Base-by-base conservation (phyloP, 805 yeast species). In the Lipomyces chichibuensis region DNA sequence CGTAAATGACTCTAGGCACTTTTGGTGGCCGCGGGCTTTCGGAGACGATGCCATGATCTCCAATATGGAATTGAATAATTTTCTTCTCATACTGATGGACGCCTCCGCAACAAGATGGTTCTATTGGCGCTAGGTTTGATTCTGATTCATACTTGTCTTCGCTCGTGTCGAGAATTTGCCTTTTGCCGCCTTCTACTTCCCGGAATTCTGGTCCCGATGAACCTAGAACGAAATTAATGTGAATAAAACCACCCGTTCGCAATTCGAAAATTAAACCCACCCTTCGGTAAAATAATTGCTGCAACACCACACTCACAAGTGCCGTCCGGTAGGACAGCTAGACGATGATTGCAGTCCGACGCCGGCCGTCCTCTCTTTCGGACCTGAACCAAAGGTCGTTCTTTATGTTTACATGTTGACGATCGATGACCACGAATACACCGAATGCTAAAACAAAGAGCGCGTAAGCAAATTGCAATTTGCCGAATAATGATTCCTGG, bases 341-440 rank as follows among this genome's bases (percentile, higher is more conserved):
- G 81, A 60, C 91, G 77, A 67, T 85, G 87, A 59, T 80, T 80
- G 4, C 84, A 85, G 61, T 83, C 86, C 9, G 86, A 82, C 33
- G 85, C 81, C 0, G 97, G 98, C 58, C 98, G 80, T 0, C 98
- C 99, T 66, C 97, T 84, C n/a, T 91, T 85, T 33, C 97, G 83
- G 13, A 94, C 97, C 73, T 92, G 91, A 13, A 93, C 87, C 53
- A 94, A 80, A 29, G 95, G 91, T 58, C 97, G 82, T 62, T 84
- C 82, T 37, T 89, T 85, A 77, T 94, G 99, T 63, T 85, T 85
- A 77, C 99, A 94, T 64, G 88, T 86, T 0, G 94, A 87, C 0
- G 97, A 90, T 53, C 99, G 80, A 75, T 94, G 99, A 20, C 98
- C 98, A 56, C 97, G 81, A 29, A 95, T 91, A 75, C 99, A 94